phyloP scores from a whole-genome alignment of 1,139 yeast genomes.

The Taiozyma sp. region DNA sequence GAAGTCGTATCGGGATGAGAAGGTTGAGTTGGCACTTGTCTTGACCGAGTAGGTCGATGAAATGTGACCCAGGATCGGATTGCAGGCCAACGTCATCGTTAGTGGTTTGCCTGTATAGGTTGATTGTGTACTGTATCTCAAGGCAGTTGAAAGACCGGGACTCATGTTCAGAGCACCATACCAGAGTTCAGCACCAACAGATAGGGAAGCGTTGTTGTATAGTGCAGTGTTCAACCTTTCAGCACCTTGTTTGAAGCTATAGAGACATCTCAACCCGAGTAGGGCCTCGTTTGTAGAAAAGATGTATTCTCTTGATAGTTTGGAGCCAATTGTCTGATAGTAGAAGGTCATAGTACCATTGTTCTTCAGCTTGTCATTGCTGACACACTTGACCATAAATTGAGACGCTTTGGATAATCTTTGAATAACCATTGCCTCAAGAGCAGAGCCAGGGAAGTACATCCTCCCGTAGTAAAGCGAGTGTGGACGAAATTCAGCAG shows the following conservation, averaged over 20 bases:
- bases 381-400: conserved; percentile 66
- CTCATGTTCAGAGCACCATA: conserved; percentile 80
- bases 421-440: conserved; percentile 85
- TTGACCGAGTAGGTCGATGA: conserved; percentile 86
- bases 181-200: conserved; percentile 87
- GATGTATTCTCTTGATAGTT: conserved; percentile 67
- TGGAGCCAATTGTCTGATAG: conserved; percentile 62
- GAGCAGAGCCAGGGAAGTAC: conserved; percentile 80
- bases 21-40: conserved; percentile 70
- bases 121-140: conserved; percentile 81
- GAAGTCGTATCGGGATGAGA: conserved; percentile 83
- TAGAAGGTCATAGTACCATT: conserved; percentile 61
- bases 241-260: conserved; percentile 51
- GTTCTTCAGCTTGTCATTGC: conserved; percentile 56
- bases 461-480: conserved; percentile 71
- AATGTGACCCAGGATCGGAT: conserved; percentile 88
- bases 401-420: conserved; percentile 58
- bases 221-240: conserved; percentile 31
- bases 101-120: conserved; percentile 85
- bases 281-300: conserved; percentile 88
- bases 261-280: conserved; percentile 76
- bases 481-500: conserved; percentile 11
- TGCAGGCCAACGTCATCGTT: conserved; percentile 80
- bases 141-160: conserved; percentile 79
- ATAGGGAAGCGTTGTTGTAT: conserved; percentile 40